Conservation (phyloP, 2,329 filamentous ascomycete species). For the Alternaria ethzedia region DNA sequence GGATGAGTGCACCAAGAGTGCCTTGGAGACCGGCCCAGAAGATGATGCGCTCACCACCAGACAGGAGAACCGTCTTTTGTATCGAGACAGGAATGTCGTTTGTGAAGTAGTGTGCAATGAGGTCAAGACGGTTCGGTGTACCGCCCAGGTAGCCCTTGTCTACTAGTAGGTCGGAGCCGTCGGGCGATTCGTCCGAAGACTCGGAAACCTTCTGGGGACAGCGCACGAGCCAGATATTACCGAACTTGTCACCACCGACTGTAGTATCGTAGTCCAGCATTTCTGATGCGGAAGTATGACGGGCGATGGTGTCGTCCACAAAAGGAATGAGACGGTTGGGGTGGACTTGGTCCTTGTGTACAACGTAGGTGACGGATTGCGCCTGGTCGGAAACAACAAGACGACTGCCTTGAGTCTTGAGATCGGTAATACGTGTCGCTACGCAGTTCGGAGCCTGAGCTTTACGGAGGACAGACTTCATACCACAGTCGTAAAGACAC, state of each 20-base stretch:
- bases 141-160: slow-evolving; percentile 90
- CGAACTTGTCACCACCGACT: slow-evolving; percentile 96
- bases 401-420: slow-evolving; percentile 89
- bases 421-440: slow-evolving; percentile 81
- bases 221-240: slow-evolving; percentile 91
- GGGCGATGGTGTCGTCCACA: slow-evolving; percentile 83
- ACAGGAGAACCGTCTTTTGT: slow-evolving; percentile 85
- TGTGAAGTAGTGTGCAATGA: slow-evolving; percentile 87
- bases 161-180: slow-evolving; percentile 88
- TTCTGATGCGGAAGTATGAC: slow-evolving; percentile 88
- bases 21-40: slow-evolving; percentile 95
- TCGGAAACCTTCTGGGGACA: slow-evolving; percentile 85
- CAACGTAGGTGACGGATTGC: slow-evolving; percentile 88
- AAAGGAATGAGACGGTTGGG: slow-evolving; percentile 94
- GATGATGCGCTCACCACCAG: slow-evolving; percentile 88
- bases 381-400: slow-evolving; percentile 93
- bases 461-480: slow-evolving; percentile 91
- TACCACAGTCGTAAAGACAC: slow-evolving; percentile 89
- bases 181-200: slow-evolving; percentile 89
- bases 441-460: slow-evolving; percentile 76
- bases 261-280: slow-evolving; percentile 99
- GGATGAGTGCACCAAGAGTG: slow-evolving; percentile 90
- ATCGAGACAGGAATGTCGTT: slow-evolving; percentile 93
- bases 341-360: slow-evolving; percentile 78
- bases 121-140: slow-evolving; percentile 79